These are phyloP conservation scores for Colletotrichum liaoningense DNA, from an alignment of 2,329 filamentous ascomycete genomes.

Conservation along the genomic window DNA sequence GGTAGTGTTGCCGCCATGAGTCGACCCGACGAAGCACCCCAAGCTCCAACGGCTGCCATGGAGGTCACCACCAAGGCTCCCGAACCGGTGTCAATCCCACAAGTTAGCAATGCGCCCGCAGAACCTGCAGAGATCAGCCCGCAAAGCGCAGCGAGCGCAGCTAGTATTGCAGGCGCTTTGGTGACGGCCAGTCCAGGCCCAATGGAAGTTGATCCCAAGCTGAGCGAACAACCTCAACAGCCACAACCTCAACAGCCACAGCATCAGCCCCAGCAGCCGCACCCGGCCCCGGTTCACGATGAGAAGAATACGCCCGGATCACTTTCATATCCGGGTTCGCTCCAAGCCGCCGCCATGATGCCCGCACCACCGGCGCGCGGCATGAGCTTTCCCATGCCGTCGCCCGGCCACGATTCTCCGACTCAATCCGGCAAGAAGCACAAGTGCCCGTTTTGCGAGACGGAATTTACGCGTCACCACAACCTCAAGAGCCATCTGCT, in stretches of 20 bases:
- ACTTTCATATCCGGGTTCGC: conserved; percentile 65
- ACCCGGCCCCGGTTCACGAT: conserved; percentile 60
- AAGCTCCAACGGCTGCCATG: conserved; percentile 56
- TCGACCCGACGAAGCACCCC: conserved; percentile 65
- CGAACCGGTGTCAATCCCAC: conserved; percentile 40
- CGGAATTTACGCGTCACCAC: conserved; percentile 96
- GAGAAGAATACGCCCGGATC: conserved; percentile 62
- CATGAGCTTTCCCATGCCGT: conserved; percentile 69
- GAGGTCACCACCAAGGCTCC: conserved; percentile 50
- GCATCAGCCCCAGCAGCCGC: conserved; percentile 46
- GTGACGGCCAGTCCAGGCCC: conserved; percentile 63
- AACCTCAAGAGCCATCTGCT: conserved; percentile 97
- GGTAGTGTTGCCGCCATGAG: conserved; percentile 65
- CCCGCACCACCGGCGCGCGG: conserved; percentile 59
- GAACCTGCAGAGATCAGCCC: conserved; percentile 57
- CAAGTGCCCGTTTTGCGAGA: conserved; percentile 95
- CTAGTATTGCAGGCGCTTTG: conserved; percentile 54
- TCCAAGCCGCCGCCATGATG: conserved; percentile 56
- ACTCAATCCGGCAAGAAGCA: conserved; percentile 81
- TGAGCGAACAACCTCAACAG: conserved; percentile 49
- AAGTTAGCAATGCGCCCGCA: conserved; percentile 47
- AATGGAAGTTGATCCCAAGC: conserved; percentile 65
- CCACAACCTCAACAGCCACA: conserved; percentile 59
- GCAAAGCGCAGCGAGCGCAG: conserved; percentile 52
- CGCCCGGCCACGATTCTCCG: conserved; percentile 59